Base-by-base conservation (phyloP, 768 basidiomycete genomes). In the Trametopsis cervina region DNA sequence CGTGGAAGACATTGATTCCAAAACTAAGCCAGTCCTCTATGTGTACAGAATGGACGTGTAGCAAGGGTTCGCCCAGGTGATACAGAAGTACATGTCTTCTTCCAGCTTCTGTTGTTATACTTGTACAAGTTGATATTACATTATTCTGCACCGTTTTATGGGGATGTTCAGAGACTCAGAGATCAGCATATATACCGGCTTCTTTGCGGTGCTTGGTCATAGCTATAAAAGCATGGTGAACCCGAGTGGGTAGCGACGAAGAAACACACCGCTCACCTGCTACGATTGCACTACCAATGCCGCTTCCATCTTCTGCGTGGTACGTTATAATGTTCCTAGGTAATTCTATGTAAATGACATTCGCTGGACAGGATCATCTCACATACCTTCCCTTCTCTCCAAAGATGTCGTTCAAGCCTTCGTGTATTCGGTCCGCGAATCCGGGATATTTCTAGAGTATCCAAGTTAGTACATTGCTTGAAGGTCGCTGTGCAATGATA, bases 401-500 rank as follows among this genome's bases (percentile, higher is more conserved):
- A 61, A 98, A 96, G 52, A 99, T 84, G 61, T 98, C 96, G 36
- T 85, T 76, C 50, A 99, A 68, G 12, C 93, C 96, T 63, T 94
- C 84, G 57, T 96, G 91, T 48, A 98, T 83, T 50, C 92, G 75
- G 55, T 97, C 89, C 29, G 93, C 79, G 62, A 98, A 99, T 33
- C 86, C 81, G 25, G 96, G 96, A 68, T 98, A 98, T 89, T 97
- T 96, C 92, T 97, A 29, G 13, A 38, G n/a, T n/a, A n/a, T n/a
- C n/a, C n/a, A n/a, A n/a, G n/a, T n/a, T n/a, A n/a, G n/a, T n/a
- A n/a, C n/a, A n/a, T n/a, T n/a, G n/a, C n/a, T n/a, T n/a, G n/a
- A n/a, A n/a, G n/a, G n/a, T n/a, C n/a, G n/a, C n/a, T n/a, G n/a
- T n/a, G n/a, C n/a, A n/a, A n/a, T n/a, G 22, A 22, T 4, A 70